phyloP scores from a whole-genome alignment of 2,329 filamentous ascomycete genomes.

The Clathrospora elynae region DNA sequence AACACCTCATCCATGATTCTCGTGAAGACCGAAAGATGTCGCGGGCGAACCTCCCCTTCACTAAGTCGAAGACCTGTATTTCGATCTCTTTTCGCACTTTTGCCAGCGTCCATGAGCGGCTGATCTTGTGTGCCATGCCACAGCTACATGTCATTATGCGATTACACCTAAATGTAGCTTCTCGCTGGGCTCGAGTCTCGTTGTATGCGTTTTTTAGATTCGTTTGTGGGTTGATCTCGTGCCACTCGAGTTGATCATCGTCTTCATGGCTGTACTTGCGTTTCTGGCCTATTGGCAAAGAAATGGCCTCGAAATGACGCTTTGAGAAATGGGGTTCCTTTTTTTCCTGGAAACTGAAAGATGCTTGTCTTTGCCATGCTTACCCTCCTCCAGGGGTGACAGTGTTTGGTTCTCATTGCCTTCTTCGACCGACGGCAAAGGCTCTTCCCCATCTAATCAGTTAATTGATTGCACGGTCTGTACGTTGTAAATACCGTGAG shows the following conservation, averaged over 20 bases:
- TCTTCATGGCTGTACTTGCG: slow-evolving; percentile 7
- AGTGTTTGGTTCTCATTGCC: too few species aligned
- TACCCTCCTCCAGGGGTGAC: too few species aligned
- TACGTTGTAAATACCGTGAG: neutral
- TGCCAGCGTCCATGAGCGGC: neutral
- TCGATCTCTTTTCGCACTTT: neutral
- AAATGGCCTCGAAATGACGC: neutral
- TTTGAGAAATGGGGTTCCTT: neutral
- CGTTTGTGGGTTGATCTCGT: neutral
- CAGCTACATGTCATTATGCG: neutral
- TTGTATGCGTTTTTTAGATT: slow-evolving; percentile 3
- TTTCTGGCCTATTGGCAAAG: neutral
- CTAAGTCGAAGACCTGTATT: neutral
- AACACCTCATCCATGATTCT: too few species aligned
- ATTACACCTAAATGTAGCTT: neutral
- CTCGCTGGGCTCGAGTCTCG: neutral
- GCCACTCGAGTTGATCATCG: slow-evolving; percentile 1
- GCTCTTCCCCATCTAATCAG: neutral
- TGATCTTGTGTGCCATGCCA: neutral
- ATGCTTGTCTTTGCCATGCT: neutral
- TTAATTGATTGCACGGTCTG: neutral
- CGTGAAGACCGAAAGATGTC: slow-evolving; percentile 4
- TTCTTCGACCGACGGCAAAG: too few species aligned
- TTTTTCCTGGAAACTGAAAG: neutral
- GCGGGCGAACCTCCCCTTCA: slow-evolving; percentile 1